Base-by-base conservation (phyloP, 306 rosid genomes). In the Vicia villosa region DNA sequence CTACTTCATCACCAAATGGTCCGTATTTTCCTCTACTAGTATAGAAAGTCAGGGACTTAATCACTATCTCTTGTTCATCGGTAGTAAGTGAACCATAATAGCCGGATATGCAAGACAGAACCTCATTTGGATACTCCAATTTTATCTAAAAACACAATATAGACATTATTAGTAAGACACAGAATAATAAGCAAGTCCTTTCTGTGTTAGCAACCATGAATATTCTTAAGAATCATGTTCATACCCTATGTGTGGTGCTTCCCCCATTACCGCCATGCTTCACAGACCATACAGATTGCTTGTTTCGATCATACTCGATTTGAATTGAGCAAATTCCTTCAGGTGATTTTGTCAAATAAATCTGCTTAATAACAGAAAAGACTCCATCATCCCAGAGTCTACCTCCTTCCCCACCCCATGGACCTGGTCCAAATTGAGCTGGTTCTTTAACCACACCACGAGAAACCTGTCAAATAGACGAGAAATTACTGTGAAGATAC, bases 371-470 rank as follows among this genome's bases (percentile, higher is more conserved):
- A 46, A 93, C 98, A 6, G 83, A 71, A 77, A 83, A 93, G 7
- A 93, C 98, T 38, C 98, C 97, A 76, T 93, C 98, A 60, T 93
- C 98, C 97, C 98, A 93, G 0, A 88, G 74, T 74, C 84, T 88
- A 9, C 98, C 98, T 67, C 90, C 97, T 28, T 90, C 96, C 43
- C 98, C 98, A n/a, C 98, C 98, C 98, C 98, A 89, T 37, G 98
- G 98, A 40, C 98, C 98, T 36, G 98, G 94, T 65, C 97, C 97
- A 69, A 89, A 82, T 55, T 91, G 94, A 11, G 89, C 91, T 63
- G 96, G 98, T 78, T 93, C 96, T 74, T 86, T 85, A 17, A 88
- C 61, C 66, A 93, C 94, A 6, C 90, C 90, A 61, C 71, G 72
- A 55, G 91, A 55, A 55, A 81, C 81, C 96, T 92, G 63, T 38